phyloP scores from a whole-genome alignment of 164 flowering plant species.

The Nelumbo lutea region DNA sequence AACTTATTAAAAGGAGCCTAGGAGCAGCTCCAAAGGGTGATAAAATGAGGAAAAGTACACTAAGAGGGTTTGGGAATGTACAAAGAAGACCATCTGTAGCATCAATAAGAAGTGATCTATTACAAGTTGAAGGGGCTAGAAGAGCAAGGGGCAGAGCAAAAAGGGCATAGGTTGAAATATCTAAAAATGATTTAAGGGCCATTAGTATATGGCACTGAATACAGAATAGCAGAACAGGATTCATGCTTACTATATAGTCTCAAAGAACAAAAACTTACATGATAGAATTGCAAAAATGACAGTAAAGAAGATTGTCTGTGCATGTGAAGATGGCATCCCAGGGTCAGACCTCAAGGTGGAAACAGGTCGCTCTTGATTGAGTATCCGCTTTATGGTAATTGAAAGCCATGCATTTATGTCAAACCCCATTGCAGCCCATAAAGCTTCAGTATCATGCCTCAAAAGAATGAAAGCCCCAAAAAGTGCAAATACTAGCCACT shows the following conservation, averaged over 20 bases:
- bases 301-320: constrained; percentile 61
- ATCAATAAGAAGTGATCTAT: too few relatives aligned
- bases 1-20: too few relatives aligned
- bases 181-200: too few relatives aligned
- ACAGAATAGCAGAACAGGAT: too few relatives aligned
- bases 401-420: constrained; percentile 57
- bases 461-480: constrained; percentile 48
- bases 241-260: not conserved
- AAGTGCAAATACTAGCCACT: constrained; percentile 66
- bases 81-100: too few relatives aligned
- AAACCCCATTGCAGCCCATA: constrained; percentile 74
- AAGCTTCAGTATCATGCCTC: constrained; percentile 78
- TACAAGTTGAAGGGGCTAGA: too few relatives aligned
- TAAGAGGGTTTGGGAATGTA: too few relatives aligned
- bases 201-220: too few relatives aligned
- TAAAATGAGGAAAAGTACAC: too few relatives aligned
- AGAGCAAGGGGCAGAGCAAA: too few relatives aligned
- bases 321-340: constrained; percentile 93
- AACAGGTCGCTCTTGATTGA: constrained; percentile 73
- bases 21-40: too few relatives aligned
- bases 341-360: constrained; percentile 50
- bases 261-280: constrained; percentile 32
- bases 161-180: too few relatives aligned
- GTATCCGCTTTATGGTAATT: constrained; percentile 41
- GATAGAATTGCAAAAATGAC: constrained; percentile 35